Evolutionary conservation across 1,284 basidiomycete genomes (phyloP), one percentile per base, ranked within the genome.

Genomic region (Malassezia arunalokei): DNA sequence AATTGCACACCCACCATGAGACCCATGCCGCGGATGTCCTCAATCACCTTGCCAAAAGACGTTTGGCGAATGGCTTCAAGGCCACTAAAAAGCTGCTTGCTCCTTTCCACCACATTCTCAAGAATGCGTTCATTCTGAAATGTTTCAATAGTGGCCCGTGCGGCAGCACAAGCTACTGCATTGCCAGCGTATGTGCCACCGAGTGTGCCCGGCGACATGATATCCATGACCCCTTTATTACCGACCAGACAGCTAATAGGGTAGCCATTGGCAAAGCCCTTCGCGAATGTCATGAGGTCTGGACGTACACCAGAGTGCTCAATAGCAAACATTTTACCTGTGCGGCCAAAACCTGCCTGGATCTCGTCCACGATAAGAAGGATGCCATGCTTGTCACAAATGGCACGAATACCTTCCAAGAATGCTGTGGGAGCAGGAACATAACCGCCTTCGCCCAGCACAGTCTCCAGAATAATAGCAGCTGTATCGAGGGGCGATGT

Each of bases 231-330:
- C 62, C 87, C 86, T 75, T 82, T 87, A 47, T 83, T 78, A 59
- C 84, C 84, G 47, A 88, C 81, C 40, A 95, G 81, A 27, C 83
- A 88, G 51, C 86, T 89, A 56, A 96, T 77, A 1, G 91, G 91
- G 80, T 92, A 94, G 11, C 89, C 89, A 69, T 91, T 91, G 32
- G 88, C 90, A 17, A 95, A 78, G 14, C 90, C 90, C 81, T 96
- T 96, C 40, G 92, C 91, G 59, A 89, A 84, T 47, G 85, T 76
- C 76, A 95, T 76, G 56, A 96, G 83, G 73, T 96, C 90, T 6
- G 91, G 89, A 51, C 79, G 78, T 47, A 94, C 83, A 6, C 82
- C 83, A 48, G 67, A 62, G 53, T 75, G 68, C 74, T 89, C 82
- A 47, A 85, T 78, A 43, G 81, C 80, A 68, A 87, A 96, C 47